Evolutionary conservation across 208 protist genomes (phyloP), one percentile per base, ranked within the genome.

Genomic region (Trypanosoma grayi): DNA sequence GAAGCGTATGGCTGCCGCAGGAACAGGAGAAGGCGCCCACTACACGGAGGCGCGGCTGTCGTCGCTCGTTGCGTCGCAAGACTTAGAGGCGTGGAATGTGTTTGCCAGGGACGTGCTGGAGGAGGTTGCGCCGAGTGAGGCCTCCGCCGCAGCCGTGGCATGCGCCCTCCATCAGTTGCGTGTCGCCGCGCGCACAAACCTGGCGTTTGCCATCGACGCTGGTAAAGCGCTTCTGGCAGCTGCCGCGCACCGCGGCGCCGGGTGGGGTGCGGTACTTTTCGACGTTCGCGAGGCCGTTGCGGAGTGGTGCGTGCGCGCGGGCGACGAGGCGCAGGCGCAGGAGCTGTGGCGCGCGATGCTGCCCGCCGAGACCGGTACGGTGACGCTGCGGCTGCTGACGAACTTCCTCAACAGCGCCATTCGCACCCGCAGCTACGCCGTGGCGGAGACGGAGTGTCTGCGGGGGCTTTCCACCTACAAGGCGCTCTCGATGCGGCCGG

Each of bases 321-420:
- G 64, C 3, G 62, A 67, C 40, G 72, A 67, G 53, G 50, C 39
- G 14, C 52, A 68, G 37, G 66, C 70, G 27, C 53, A 61, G 31
- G 34, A 60, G 39, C 24, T 71, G 11, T 70, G 66, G 55, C 43
- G 51, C 4, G 43, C 60, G 30, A 60, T 63, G 47, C 48, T 82
- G 14, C 59, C 61, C 7, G 52, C 62, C 0, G 48, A 65, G 0
- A 45, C 66, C 54, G 48, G 45, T 34, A 57, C 66, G 44, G 70
- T 79, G 33, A 85, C 83, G 69, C 85, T 93, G 57, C 45, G 81
- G 36, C 60, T 82, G 22, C 78, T 93, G 33, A 93, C 86, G 61
- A 67, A 92, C 6, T 66, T 86, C 28, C 86, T 96, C 50, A 73
- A 77, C 14, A 72, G 82, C 56, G 70, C 93, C 4, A 81, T 77